A percentile compares a stretch with the other conserved stretches of the same genome.
Evolutionary conservation across 202 grass and related monocot species (phyloP).

Genomic region (Brachypodium distachyon): DNA sequence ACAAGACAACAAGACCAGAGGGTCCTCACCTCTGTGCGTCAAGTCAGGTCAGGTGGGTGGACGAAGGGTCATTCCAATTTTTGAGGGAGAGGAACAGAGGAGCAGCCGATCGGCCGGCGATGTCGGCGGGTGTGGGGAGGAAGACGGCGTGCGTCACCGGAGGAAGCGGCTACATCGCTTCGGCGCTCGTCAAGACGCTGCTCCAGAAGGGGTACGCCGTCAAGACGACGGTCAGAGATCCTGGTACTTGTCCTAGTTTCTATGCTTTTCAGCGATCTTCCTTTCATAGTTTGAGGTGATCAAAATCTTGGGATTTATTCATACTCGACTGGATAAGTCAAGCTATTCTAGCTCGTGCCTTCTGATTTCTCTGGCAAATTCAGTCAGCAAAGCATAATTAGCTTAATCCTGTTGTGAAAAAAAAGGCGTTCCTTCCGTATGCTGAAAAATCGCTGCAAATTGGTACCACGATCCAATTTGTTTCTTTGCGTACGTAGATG

Average conservation of each 20-base stretch:
- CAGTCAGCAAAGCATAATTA: background rate
- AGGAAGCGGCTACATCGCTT: slow-evolving; percentile 61
- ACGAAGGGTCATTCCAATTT: too few species aligned
- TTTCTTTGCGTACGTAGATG: slow-evolving; percentile 8
- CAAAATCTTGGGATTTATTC: background rate
- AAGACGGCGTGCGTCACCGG: slow-evolving; percentile 77
- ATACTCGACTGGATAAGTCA: background rate
- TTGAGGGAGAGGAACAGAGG: too few species aligned
- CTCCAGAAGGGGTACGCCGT: slow-evolving; percentile 67
- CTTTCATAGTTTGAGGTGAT: background rate
- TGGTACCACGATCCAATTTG: too few species aligned
- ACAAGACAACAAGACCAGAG: too few species aligned
- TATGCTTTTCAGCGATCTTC: background rate
- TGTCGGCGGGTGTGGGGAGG: background rate
- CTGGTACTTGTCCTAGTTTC: slow-evolving; percentile 9
- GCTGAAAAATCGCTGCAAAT: background rate
- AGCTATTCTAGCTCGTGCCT: too few species aligned
- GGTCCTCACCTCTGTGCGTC: too few species aligned
- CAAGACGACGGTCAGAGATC: slow-evolving; percentile 69
- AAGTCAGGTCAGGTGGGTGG: too few species aligned
- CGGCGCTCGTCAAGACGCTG: slow-evolving; percentile 46
- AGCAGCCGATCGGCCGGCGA: background rate
- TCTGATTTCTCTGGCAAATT: background rate
- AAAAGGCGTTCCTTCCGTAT: background rate
- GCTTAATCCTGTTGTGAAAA: background rate